A percentile compares a stretch with the other conserved stretches of the same genome.
Conservation (phyloP, 805 yeast genomes). For the Jamesozyma rosinii region DNA sequence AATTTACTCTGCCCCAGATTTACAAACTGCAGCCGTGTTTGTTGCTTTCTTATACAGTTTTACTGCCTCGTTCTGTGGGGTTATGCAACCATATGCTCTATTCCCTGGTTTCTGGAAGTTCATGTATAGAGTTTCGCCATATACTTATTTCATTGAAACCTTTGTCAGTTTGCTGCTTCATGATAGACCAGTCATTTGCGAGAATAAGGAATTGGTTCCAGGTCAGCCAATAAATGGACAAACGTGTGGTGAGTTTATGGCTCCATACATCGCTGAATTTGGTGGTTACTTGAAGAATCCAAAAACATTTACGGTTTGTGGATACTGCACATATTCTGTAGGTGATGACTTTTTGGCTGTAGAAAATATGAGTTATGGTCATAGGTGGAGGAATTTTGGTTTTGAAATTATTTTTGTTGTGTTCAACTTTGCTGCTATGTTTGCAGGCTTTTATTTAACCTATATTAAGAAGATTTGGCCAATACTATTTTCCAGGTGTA, state of each 20-base stretch:
- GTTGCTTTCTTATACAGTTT: slow-evolving; percentile 36
- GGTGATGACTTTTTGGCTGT: slow-evolving; percentile 35
- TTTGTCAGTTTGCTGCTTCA: slow-evolving; percentile 43
- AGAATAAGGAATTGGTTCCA: slow-evolving; percentile 38
- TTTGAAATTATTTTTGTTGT: slow-evolving; percentile 43
- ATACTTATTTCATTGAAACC: slow-evolving; percentile 49
- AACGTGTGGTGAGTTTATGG: slow-evolving; percentile 53
- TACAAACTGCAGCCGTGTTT: slow-evolving; percentile 59
- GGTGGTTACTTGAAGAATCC: slow-evolving; percentile 51
- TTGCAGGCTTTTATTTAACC: slow-evolving; percentile 16
- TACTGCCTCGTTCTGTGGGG: slow-evolving; percentile 33
- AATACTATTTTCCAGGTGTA: slow-evolving; percentile 1
- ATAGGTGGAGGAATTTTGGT: slow-evolving; percentile 57
- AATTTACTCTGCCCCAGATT: slow-evolving; percentile 54
- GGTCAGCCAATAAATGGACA: slow-evolving; percentile 46
- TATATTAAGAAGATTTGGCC: slow-evolving; percentile 17
- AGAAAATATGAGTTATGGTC: slow-evolving; percentile 35
- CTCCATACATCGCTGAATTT: slow-evolving; percentile 33
- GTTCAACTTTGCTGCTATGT: slow-evolving; percentile 38
- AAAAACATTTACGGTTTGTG: slow-evolving; percentile 34
- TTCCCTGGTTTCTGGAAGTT: slow-evolving; percentile 71
- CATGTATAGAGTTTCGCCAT: slow-evolving; percentile 59
- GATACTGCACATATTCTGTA: slow-evolving; percentile 32
- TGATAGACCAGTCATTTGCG: slow-evolving; percentile 43
- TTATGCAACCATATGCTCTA: slow-evolving; percentile 30